Evolutionary conservation across 1,284 basidiomycete species (phyloP), one percentile per base, ranked within the genome.

Genomic region (Malassezia japonica): DNA sequence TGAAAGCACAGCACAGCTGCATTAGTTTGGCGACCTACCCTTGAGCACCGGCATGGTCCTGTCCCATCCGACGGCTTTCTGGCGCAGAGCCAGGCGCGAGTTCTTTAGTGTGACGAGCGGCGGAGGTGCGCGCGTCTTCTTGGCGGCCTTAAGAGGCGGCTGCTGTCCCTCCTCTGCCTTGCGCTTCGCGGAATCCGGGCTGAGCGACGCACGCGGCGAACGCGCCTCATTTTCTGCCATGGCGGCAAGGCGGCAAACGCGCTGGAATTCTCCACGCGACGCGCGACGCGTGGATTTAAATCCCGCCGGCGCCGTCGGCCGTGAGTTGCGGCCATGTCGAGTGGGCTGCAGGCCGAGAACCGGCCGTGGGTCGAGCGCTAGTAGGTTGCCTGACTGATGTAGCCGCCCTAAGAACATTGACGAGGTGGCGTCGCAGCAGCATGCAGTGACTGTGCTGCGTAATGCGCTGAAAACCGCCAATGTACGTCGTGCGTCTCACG

Each of bases 361-460:
- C 51, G 38, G 23, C 51, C 51, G 13, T 54, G 51, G 51, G 51
- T 54, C 21, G 51, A 54, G 46, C 51, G 46, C 23, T 54, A 54
- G 51, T 54, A 36, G 16, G 51, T 54, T 18, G 4, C 3, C 13
- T 29, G 15, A 0, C 35, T 53, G 13, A 53, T 25, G 13, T 46
- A 92, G 90, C 73, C 87, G 94, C 50, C 92, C 94, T 46, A 89
- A 90, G 75, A 95, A 91, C 20, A 95, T 98, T 63, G 88, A 95
- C 64, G 92, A 99, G 74, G 83, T 98, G 45, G 87, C 91, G 21
- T 87, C 91, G 0, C 92, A 99, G 74, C 92, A 96, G 55, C 87
- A 98, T 70, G 95, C 91, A 0, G 85, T 96, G 27, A 83, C 84
- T 1, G 89, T 98, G 0, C 78, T 99, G 27, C 80, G 81, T 54